phyloP scores from a whole-genome alignment of 2,329 filamentous ascomycete genomes.

The Neoscytalidium dimidiatum region DNA sequence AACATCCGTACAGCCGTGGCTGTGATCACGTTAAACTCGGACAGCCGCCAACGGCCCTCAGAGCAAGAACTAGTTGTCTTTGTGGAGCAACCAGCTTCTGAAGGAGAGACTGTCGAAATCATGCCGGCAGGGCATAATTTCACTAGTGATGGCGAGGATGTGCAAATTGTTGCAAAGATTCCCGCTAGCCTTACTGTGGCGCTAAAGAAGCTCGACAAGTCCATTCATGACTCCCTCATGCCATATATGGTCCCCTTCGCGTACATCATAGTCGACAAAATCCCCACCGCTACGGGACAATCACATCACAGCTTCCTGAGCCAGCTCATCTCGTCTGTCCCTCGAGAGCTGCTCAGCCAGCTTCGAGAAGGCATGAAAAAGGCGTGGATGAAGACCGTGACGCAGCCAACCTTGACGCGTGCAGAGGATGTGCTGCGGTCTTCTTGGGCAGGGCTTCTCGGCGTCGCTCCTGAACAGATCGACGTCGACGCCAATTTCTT shows the following conservation, averaged over 20 bases:
- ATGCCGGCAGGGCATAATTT: background rate
- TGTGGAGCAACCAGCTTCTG: background rate
- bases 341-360: constrained; percentile 25
- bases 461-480: constrained; percentile 37
- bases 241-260: constrained; percentile 43
- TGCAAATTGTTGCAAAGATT: background rate
- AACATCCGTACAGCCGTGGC: background rate
- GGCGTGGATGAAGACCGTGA: constrained; percentile 10
- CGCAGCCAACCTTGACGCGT: constrained; percentile 15
- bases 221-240: constrained; percentile 28
- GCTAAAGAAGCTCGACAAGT: constrained; percentile 6
- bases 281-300: constrained; percentile 29
- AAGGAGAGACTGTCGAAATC: background rate
- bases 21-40: background rate
- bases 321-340: background rate
- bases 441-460: constrained; percentile 31
- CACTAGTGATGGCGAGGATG: background rate
- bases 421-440: constrained; percentile 30
- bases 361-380: constrained; percentile 25
- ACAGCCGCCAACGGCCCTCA: background rate
- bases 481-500: constrained; percentile 46
- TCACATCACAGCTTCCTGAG: background rate
- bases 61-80: background rate
- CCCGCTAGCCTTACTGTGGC: background rate
- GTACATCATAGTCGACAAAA: constrained; percentile 37